Evolutionary conservation across 2,329 filamentous ascomycete species (phyloP).

Genomic region (Cladosporium sp.): DNA sequence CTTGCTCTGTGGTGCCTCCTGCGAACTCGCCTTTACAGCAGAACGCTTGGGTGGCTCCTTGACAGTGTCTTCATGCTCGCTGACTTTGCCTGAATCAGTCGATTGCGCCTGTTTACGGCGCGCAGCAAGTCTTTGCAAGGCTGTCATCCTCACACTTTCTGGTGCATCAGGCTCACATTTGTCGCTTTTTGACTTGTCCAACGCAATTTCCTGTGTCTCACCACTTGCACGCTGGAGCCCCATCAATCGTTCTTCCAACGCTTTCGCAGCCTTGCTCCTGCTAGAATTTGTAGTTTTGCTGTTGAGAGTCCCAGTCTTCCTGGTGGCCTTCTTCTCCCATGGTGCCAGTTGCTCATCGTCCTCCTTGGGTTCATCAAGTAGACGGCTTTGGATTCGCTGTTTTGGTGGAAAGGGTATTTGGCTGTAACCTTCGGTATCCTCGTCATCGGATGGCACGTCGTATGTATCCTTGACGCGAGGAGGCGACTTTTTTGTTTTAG

Average conservation of each 20-base stretch:
- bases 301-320: neutral
- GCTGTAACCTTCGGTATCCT: conserved; percentile 15
- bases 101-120: neutral
- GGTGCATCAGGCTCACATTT: neutral
- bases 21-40: neutral
- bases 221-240: neutral
- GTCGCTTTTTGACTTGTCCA: neutral
- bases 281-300: neutral
- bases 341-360: conserved; percentile 1
- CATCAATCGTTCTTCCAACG: neutral
- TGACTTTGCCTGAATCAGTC: neutral
- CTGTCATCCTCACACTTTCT: neutral
- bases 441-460: conserved; percentile 40
- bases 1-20: neutral
- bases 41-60: conserved; percentile 2
- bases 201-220: neutral
- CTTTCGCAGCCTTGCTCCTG: neutral
- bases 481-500: neutral
- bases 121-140: conserved; percentile 6
- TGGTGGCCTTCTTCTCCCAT: neutral
- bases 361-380: conserved; percentile 12
- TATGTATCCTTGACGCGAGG: conserved; percentile 30
- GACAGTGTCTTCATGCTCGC: neutral
- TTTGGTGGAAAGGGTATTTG: conserved; percentile 18
- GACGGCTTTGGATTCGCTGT: conserved; percentile 12